Percentiles rank a stretch among this genome's conserved stretches.
Conservation (phyloP, 2,329 filamentous ascomycete species). For the Davidsoniella virescens region DNA sequence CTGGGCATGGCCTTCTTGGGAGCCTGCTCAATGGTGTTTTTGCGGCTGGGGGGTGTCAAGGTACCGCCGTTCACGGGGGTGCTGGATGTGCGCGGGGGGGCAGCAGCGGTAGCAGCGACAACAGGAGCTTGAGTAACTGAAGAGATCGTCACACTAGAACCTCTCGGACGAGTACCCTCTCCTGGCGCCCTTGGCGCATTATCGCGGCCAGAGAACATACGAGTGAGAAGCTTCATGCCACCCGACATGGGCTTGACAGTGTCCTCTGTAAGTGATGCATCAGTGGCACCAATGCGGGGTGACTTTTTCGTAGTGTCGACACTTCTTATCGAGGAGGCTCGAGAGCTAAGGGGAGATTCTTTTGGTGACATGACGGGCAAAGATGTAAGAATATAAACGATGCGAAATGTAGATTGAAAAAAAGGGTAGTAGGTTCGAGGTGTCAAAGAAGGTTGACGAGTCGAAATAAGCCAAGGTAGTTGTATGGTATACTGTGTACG, state of each 20-base stretch:
- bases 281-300: slow-evolving; percentile 1
- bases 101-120: not conserved
- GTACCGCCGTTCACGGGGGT: slow-evolving; percentile 5
- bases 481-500: not conserved
- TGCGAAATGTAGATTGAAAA: not conserved
- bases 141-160: slow-evolving; percentile 12
- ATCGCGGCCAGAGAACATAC: slow-evolving; percentile 12
- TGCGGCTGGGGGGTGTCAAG: slow-evolving; percentile 1
- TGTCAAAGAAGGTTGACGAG: not conserved
- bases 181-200: slow-evolving; percentile 1
- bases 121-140: not conserved
- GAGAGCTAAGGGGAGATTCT: slow-evolving; percentile 10
- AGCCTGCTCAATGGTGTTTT: slow-evolving; percentile 2
- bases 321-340: slow-evolving; percentile 12
- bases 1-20: slow-evolving; percentile 9
- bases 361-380: slow-evolving; percentile 10
- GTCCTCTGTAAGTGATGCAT: slow-evolving; percentile 5
- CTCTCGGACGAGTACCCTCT: slow-evolving; percentile 12
- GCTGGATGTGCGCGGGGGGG: slow-evolving; percentile 4
- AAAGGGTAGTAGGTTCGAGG: not conserved
- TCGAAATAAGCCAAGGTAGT: not conserved
- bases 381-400: not conserved
- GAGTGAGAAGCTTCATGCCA: slow-evolving; percentile 11
- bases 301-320: slow-evolving; percentile 10
- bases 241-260: slow-evolving; percentile 9